Conservation (phyloP, 306 rosid species). For the Casuarina glauca region DNA sequence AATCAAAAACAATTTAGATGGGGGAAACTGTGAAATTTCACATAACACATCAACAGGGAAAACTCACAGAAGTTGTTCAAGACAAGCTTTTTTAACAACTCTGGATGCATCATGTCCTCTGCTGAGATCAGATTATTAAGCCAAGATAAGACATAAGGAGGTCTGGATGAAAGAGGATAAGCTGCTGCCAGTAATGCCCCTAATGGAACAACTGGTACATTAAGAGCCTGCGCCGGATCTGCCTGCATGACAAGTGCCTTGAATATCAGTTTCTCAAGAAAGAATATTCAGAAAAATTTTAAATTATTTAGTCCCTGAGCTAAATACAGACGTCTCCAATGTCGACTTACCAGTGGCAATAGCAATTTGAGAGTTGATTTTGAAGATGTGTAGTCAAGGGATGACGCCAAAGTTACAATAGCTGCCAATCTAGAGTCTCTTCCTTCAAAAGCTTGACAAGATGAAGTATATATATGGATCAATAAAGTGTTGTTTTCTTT, state of each 20-base stretch:
- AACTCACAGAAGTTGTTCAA: constrained; percentile 92
- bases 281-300: constrained; percentile 14
- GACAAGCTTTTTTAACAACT: constrained; percentile 74
- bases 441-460: constrained; percentile 67
- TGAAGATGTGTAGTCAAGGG: constrained; percentile 91
- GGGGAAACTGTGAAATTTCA: neutral
- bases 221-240: constrained; percentile 97
- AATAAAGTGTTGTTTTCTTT: neutral
- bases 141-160: constrained; percentile 86
- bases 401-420: constrained; percentile 88
- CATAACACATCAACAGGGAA: constrained; percentile 24
- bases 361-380: constrained; percentile 83
- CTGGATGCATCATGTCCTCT: constrained; percentile 96
- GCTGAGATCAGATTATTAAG: constrained; percentile 83
- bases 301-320: constrained; percentile 13
- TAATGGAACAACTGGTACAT: constrained; percentile 89
- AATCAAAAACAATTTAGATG: neutral
- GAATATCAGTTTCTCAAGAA: constrained; percentile 30
- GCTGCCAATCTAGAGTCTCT: constrained; percentile 80
- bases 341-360: constrained; percentile 83
- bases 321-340: constrained; percentile 11
- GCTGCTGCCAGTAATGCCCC: constrained; percentile 86
- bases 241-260: constrained; percentile 65
- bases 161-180: constrained; percentile 76
- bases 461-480: constrained; percentile 18